Base-by-base conservation (phyloP, 2,329 filamentous ascomycete species). In the Didymellaceae sp. region DNA sequence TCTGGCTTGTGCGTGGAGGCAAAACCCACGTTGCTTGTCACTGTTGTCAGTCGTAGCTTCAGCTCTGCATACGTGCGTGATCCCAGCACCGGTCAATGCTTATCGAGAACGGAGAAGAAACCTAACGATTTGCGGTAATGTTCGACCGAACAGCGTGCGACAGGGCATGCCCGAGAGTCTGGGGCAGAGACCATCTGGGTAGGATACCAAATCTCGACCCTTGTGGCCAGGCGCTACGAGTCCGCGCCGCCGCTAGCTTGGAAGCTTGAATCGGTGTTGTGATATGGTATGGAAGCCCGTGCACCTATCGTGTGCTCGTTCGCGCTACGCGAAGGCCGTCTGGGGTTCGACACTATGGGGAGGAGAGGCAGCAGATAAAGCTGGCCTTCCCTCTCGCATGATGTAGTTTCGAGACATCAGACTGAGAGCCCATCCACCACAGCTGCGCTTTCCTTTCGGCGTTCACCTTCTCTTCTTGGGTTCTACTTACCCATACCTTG, bases 331-430 rank as follows among this genome's bases (percentile, higher is more conserved):
- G 41, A 45, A 34, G 31, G 41, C n/a, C n/a, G 52, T 44, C 49
- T 49, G 52, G 58, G 62, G 46, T 45, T 33, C 56, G 48, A 51
- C 54, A 52, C 52, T 45, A 51, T 49, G 49, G 45, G 16, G 30
- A 35, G 41, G 26, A 35, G 51, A 62, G 63, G 63, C 69, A 68
- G 47, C 70, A 70, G 54, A 49, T 41, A 37, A 37, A 50, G 50
- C 54, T 59, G 54, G 59, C 62, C 55, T 55, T 57, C 55, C 57
- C 52, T 25, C 44, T 32, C 41, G 38, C 30, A 52, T 30, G 28
- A 42, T 42, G 33, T 9, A 31, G 37, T 55, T 33, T 20, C 52
- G 48, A 45, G 47, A 52, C 37, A 55, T 51, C 56, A 51, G 54
- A 55, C 52, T 58, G 40, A 52, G 41, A 54, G 54, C 45, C 55